These are phyloP conservation scores for Raphanus sativus DNA, from an alignment of 345 rosid genomes.

Conservation along the genomic window DNA sequence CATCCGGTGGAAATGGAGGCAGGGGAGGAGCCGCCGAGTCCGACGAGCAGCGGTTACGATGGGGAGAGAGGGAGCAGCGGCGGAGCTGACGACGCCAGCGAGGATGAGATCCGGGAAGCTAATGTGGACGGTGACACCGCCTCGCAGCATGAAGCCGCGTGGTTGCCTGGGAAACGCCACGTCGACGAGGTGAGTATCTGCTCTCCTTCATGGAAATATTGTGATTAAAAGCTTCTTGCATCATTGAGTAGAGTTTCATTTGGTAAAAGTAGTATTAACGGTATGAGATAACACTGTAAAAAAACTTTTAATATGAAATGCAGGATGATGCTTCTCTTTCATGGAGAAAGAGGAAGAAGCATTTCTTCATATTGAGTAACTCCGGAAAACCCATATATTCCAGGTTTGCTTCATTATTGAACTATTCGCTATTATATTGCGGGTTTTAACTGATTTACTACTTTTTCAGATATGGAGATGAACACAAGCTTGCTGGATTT, in stretches of 20 bases:
- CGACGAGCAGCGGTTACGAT: slow-evolving; percentile 92
- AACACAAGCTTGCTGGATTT: slow-evolving; percentile 97
- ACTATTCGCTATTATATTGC: neutral
- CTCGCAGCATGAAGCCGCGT: slow-evolving; percentile 49
- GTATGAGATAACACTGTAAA: no score
- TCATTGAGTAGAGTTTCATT: neutral
- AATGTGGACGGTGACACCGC: slow-evolving; percentile 42
- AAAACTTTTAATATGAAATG: slow-evolving; percentile 44
- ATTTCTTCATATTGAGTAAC: slow-evolving; percentile 91
- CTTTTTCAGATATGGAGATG: slow-evolving; percentile 96
- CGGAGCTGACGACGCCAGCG: slow-evolving; percentile 48
- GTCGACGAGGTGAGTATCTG: slow-evolving; percentile 58
- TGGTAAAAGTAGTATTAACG: no score
- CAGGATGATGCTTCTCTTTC: slow-evolving; percentile 97
- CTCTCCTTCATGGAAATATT: neutral
- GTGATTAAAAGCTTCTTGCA: neutral
- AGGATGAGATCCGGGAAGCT: slow-evolving; percentile 65
- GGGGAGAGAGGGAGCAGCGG: slow-evolving; percentile 93
- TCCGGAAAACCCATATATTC: slow-evolving; percentile 99
- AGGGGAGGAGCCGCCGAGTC: slow-evolving; percentile 58
- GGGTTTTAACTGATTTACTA: neutral
- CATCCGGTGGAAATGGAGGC: slow-evolving; percentile 63
- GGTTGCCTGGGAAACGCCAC: slow-evolving; percentile 87
- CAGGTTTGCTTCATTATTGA: slow-evolving; percentile 48
- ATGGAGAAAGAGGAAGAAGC: slow-evolving; percentile 99